Evolutionary conservation across 257 asterid species (phyloP).

Genomic region (Solanum phureja): DNA sequence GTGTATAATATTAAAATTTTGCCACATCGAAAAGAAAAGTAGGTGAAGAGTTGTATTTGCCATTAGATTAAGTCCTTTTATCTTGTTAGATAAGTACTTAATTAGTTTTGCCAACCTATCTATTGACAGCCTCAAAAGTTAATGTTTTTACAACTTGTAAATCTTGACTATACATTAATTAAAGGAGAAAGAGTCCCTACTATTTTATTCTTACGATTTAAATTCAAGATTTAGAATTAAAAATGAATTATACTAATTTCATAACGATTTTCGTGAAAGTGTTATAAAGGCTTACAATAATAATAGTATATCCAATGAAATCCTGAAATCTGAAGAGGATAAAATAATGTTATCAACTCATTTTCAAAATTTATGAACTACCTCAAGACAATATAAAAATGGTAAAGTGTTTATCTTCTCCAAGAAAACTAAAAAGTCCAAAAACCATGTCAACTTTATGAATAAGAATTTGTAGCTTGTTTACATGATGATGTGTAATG

Average conservation of each 20-base stretch:
- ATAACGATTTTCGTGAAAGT: rapidly evolving
- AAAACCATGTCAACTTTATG: conserved; percentile 11
- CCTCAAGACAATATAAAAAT: not conserved
- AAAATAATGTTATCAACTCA: not conserved
- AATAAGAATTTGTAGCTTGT: not conserved
- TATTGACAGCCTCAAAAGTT: not conserved
- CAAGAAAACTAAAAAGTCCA: not conserved
- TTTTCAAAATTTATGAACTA: not conserved
- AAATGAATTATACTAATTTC: rapidly evolving
- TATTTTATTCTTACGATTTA: not conserved
- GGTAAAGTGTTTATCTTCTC: not conserved
- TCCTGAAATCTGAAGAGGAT: rapidly evolving
- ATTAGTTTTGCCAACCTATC: not conserved
- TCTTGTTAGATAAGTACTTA: not conserved
- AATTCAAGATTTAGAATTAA: not conserved
- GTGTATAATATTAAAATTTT: not conserved
- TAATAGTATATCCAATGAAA: rapidly evolving
- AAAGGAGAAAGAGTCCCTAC: not conserved
- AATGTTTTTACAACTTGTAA: not conserved
- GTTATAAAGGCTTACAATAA: rapidly evolving
- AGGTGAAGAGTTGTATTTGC: not conserved
- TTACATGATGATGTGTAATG: not conserved
- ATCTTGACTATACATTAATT: not conserved
- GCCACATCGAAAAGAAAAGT: not conserved
- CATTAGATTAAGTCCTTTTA: not conserved